Percentiles rank a stretch among this genome's conserved stretches.
Evolutionary conservation across 2,329 filamentous ascomycete species (phyloP).

Genomic region (Sclerotinia spermophila): DNA sequence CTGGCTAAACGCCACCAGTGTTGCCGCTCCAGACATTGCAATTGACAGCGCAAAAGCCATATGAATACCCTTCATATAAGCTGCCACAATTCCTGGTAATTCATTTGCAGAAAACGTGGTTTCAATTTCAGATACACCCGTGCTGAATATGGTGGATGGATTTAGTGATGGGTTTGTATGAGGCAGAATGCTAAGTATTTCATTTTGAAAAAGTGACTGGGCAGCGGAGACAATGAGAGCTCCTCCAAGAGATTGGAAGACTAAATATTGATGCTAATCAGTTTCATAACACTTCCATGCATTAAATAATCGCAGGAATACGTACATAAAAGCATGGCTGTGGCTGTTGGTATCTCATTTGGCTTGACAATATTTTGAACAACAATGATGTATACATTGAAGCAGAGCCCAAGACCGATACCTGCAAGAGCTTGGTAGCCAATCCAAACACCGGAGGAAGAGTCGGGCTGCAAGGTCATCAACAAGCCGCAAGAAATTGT

Average conservation of each 20-base stretch:
- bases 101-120: neutral
- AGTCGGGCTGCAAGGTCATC: neutral
- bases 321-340: neutral
- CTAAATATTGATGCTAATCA: too few relatives aligned
- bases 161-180: neutral
- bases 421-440: neutral
- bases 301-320: too few relatives aligned
- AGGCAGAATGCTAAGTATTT: neutral
- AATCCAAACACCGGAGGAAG: neutral
- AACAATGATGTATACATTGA: neutral
- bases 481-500: neutral
- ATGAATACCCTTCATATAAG: neutral
- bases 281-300: too few relatives aligned
- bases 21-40: neutral
- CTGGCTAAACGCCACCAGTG: neutral
- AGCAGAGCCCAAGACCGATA: neutral
- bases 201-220: neutral
- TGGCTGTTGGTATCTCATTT: neutral
- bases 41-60: neutral
- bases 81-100: neutral
- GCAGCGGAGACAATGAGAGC: neutral
- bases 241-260: neutral
- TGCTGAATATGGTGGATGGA: neutral
- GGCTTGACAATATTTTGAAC: neutral
- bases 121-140: neutral